These are phyloP conservation scores for Prunus padus DNA, from an alignment of 306 rosid genomes.

Conservation along the genomic window DNA sequence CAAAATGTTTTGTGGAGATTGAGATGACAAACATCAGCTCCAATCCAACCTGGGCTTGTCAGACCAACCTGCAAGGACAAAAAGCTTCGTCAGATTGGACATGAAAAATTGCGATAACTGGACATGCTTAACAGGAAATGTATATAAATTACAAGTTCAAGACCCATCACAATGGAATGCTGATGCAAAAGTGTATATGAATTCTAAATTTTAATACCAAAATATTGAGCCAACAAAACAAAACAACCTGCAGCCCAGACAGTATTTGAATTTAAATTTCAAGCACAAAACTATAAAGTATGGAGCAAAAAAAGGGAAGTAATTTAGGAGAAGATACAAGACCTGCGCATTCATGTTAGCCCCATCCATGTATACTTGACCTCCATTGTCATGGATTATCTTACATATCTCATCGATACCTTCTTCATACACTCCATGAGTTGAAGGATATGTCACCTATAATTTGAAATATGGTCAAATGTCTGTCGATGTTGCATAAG, in stretches of 20 bases:
- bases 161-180: too few species aligned
- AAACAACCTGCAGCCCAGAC: not conserved
- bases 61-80: constrained; percentile 72
- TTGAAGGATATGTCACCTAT: constrained; percentile 97
- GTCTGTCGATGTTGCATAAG: not conserved
- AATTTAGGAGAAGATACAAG: constrained; percentile 17
- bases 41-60: constrained; percentile 98
- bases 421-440: constrained; percentile 98
- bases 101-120: too few species aligned
- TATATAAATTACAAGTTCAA: constrained; percentile 14
- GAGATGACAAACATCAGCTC: constrained; percentile 99
- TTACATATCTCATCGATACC: constrained; percentile 97
- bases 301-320: too few species aligned
- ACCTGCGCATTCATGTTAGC: constrained; percentile 99
- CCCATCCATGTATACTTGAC: constrained; percentile 99
- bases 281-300: not conserved
- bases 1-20: constrained; percentile 99
- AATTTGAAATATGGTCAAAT: constrained; percentile 39
- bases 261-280: not conserved
- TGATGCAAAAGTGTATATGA: not conserved
- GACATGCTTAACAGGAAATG: too few species aligned
- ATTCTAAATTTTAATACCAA: not conserved
- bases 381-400: constrained; percentile 98
- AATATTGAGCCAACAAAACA: not conserved
- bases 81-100: constrained; percentile 12